These are phyloP conservation scores for Chimonanthus praecox DNA, from an alignment of 164 flowering plant species.

Conservation along the genomic window DNA sequence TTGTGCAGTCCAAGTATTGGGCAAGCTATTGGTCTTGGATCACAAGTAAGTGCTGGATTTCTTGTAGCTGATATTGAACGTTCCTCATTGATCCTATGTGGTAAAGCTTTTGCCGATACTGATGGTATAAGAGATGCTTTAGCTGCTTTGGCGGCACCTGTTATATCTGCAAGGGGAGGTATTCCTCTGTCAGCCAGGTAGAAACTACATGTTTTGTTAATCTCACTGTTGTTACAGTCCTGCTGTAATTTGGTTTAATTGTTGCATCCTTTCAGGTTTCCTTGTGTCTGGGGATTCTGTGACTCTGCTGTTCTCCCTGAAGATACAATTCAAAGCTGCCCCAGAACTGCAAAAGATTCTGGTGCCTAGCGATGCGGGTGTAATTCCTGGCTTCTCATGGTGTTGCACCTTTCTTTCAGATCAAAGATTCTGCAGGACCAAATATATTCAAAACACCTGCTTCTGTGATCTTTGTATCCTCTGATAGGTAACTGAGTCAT, in stretches of 20 bases:
- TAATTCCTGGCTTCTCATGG: conserved; percentile 37
- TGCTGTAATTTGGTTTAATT: conserved; percentile 3
- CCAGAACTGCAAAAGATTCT: conserved; percentile 17
- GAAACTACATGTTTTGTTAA: background rate
- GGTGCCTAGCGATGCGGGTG: conserved; percentile 39
- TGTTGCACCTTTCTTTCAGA: conserved; percentile 40
- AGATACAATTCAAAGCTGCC: conserved; percentile 29
- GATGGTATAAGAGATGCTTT: conserved; percentile 34
- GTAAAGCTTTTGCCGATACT: conserved; percentile 43
- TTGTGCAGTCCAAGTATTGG: conserved; percentile 31
- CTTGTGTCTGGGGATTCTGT: conserved; percentile 37
- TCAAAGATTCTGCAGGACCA: conserved; percentile 21
- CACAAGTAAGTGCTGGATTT: conserved; percentile 32
- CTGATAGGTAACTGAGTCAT: conserved; percentile 37
- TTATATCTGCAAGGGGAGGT: conserved; percentile 44
- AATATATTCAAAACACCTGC: conserved; percentile 36
- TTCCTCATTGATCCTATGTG: conserved; percentile 42
- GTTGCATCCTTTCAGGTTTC: conserved; percentile 30
- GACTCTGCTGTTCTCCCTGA: conserved; percentile 45
- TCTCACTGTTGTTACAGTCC: background rate
- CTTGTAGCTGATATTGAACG: conserved; percentile 48
- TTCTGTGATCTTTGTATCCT: conserved; percentile 34
- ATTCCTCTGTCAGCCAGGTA: conserved; percentile 49
- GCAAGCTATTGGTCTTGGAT: conserved; percentile 32
- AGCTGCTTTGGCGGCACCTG: conserved; percentile 38